Evolutionary conservation across 148 eudicot genomes (phyloP).

Genomic region (Vaccinium vitisidaea): DNA sequence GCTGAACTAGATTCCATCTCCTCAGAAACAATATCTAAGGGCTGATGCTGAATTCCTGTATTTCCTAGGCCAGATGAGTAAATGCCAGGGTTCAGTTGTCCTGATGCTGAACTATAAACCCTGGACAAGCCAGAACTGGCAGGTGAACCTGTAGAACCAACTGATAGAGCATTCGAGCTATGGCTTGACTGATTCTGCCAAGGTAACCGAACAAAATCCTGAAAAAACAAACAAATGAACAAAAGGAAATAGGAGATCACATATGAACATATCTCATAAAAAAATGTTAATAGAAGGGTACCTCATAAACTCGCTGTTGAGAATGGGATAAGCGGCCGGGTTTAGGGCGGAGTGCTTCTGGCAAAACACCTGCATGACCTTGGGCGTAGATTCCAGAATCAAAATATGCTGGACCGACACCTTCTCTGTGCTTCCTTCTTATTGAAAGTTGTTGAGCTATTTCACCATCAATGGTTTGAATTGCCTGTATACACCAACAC

Average conservation of each 20-base stretch:
- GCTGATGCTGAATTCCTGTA: conserved; percentile 53
- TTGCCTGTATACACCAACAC: conserved; percentile 52
- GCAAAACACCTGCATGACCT: conserved; percentile 64
- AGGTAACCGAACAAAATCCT: conserved; percentile 94
- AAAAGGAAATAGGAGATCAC: conserved; percentile 6
- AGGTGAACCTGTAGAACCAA: conserved; percentile 53
- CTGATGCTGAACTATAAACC: conserved; percentile 51
- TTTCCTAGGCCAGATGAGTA: conserved; percentile 63
- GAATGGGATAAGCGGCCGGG: conserved; percentile 90
- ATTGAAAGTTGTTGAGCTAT: conserved; percentile 73
- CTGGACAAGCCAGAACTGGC: conserved; percentile 49
- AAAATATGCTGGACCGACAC: conserved; percentile 62
- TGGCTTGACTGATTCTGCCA: conserved; percentile 78
- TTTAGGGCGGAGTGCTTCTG: conserved; percentile 90
- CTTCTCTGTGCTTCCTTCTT: conserved; percentile 79
- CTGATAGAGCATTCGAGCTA: conserved; percentile 43
- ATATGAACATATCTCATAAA: neutral
- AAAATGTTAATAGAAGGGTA: conserved; percentile 18
- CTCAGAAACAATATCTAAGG: conserved; percentile 61
- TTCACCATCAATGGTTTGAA: conserved; percentile 83
- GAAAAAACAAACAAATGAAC: conserved; percentile 12
- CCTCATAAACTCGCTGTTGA: conserved; percentile 98
- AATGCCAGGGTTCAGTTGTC: conserved; percentile 47
- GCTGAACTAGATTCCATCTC: conserved; percentile 54
- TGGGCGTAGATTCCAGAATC: conserved; percentile 72